Percentiles rank a stretch among this genome's conserved stretches.
These are phyloP conservation scores for Fraxinus sp. DNA, from an alignment of 305 asterid genomes.

Conservation along the genomic window DNA sequence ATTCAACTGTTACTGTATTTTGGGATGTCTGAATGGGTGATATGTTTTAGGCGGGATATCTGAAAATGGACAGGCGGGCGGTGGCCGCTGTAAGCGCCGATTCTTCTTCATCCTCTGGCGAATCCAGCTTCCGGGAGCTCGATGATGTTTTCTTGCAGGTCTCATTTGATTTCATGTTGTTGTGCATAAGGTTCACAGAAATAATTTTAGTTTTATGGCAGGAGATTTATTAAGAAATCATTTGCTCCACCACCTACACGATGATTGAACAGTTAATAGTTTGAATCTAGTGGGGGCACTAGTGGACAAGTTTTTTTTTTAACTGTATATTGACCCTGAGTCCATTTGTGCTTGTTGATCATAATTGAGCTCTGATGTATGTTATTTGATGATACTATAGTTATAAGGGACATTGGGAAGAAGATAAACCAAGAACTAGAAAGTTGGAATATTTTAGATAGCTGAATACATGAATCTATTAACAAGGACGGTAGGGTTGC, in stretches of 20 bases:
- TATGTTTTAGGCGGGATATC: constrained; percentile 36
- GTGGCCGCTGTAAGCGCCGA: constrained; percentile 25
- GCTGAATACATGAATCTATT: neutral
- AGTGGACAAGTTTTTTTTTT: neutral
- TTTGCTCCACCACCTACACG: neutral
- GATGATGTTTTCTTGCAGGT: constrained; percentile 92
- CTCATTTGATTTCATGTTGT: neutral
- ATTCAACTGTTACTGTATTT: neutral
- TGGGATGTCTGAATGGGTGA: neutral
- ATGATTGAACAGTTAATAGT: neutral
- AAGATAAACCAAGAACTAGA: neutral
- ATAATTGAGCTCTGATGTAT: neutral
- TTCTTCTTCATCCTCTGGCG: constrained; percentile 53
- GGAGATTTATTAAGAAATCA: neutral
- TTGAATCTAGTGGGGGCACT: neutral
- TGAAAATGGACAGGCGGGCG: constrained; percentile 37
- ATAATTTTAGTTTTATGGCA: neutral
- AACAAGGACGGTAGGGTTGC: neutral
- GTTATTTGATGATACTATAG: neutral
- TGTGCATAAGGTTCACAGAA: neutral
- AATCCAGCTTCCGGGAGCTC: constrained; percentile 73
- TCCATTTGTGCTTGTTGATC: neutral
- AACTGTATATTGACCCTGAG: neutral
- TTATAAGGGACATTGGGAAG: neutral
- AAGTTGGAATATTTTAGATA: neutral